Evolutionary conservation across 371 early-diverging fungal genomes (phyloP), one percentile per base, ranked within the genome.

Genomic region (Mortierella sp.): DNA sequence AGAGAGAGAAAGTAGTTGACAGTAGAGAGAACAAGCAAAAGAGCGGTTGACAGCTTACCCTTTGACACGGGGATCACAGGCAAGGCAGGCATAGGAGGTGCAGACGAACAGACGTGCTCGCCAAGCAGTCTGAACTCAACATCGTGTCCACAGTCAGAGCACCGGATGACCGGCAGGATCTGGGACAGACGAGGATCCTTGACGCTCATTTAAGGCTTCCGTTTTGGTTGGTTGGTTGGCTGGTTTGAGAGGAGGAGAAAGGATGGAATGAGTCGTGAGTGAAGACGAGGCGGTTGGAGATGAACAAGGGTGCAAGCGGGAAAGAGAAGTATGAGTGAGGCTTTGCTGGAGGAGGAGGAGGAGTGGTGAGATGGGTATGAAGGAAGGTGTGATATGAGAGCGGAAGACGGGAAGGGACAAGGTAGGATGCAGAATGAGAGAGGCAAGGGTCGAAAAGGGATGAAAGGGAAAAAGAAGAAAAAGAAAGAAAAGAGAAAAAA

Each of bases 111-210:
- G n/a, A 91, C 82, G 80, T 94, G 94, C 68, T 92, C 91, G 51
- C 91, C 91, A 54, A 94, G 80, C 72, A 84, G 87, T 21, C 91
- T 90, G 73, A 93, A 90, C 73, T 90, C 91, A 35, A 94, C 91
- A 75, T 91, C 91, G 73, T 89, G 79, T 56, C 93, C 94, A 88
- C 94, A 94, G 79, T 93, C 92, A 56, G 92, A 90, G 80, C 94
- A 94, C 75, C 89, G 92, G 27, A 93, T 90, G 35, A 92, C 89
- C 5, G 93, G 92, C 58, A 93, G 79, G 48, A 94, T 83, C 80
- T 94, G 93, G 16, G 93, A 93, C 43, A 93, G 90, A 73, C 94
- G 92, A 18, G 90, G 81, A 21, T 88, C 89, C 49, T 77, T 77
- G 54, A 75, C 49, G 35, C 75, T 79, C 86, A 80, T 65, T 71